A percentile compares a stretch with the other conserved stretches of the same genome.
These are phyloP conservation scores for Globisporangium spinosum DNA, from an alignment of 352 stramenopile species.

Conservation along the genomic window DNA sequence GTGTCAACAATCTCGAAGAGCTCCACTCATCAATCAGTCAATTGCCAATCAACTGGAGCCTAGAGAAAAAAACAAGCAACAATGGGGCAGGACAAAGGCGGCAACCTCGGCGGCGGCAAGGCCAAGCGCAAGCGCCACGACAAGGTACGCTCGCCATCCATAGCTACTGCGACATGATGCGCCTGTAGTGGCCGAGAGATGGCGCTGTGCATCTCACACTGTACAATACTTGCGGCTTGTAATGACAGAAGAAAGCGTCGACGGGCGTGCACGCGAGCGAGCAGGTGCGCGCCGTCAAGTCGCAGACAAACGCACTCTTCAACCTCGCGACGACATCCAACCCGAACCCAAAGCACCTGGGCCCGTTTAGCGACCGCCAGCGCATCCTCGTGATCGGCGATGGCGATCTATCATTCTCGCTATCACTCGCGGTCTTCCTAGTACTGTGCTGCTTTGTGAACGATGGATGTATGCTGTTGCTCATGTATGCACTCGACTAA, in stretches of 20 bases:
- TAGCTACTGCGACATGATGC: neutral
- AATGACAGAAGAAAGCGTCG: slow-evolving; percentile 23
- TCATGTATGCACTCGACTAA: neutral
- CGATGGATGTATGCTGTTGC: neutral
- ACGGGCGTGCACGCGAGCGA: slow-evolving; percentile 6
- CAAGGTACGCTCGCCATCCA: slow-evolving; percentile 5
- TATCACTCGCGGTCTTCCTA: slow-evolving; percentile 69
- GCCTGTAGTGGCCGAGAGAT: neutral
- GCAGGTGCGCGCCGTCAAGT: slow-evolving; percentile 42
- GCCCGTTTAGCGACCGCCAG: slow-evolving; percentile 69
- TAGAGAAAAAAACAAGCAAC: neutral
- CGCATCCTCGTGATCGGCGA: slow-evolving; percentile 83
- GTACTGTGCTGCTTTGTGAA: slow-evolving; percentile 20
- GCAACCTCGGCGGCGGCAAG: slow-evolving; percentile 17
- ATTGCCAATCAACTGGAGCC: slow-evolving; percentile 2
- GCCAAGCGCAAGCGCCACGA: slow-evolving; percentile 17
- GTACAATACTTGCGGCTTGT: neutral
- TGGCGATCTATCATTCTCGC: slow-evolving; percentile 81
- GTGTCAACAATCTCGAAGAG: neutral
- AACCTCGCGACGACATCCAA: slow-evolving; percentile 68
- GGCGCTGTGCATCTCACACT: neutral
- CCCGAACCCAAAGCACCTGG: slow-evolving; percentile 79
- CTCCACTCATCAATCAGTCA: neutral
- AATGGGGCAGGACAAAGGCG: slow-evolving; percentile 19
- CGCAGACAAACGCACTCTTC: slow-evolving; percentile 67